Conservation (phyloP, 352 stramenopile species). For the Phytophthora pseudosyringae region DNA sequence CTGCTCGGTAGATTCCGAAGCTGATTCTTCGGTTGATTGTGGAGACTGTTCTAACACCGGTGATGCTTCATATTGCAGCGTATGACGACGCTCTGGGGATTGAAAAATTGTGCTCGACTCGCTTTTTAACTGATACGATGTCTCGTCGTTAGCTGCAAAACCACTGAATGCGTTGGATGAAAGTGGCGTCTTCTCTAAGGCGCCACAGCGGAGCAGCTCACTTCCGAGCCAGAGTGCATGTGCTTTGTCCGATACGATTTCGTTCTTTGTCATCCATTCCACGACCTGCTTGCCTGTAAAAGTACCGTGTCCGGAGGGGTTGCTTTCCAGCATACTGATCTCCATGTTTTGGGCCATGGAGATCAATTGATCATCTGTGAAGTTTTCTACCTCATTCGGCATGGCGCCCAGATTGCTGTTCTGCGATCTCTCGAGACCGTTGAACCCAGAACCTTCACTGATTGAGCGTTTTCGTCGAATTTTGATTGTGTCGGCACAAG, state of each 20-base stretch:
- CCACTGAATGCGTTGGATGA: conserved; percentile 36
- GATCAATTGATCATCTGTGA: conserved; percentile 76
- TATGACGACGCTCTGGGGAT: conserved; percentile 22
- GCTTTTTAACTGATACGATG: conserved; percentile 47
- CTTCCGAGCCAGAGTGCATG: conserved; percentile 80
- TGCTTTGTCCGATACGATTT: conserved; percentile 73
- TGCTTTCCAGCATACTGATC: conserved; percentile 53
- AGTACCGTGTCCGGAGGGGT: conserved; percentile 46
- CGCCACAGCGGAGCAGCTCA: conserved; percentile 68
- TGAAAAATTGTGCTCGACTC: conserved; percentile 47
- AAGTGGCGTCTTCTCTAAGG: conserved; percentile 49
- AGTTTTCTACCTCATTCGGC: conserved; percentile 76
- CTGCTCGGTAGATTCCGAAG: conserved; percentile 14
- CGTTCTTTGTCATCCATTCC: conserved; percentile 79
- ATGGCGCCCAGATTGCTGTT: conserved; percentile 36
- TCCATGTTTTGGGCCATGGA: conserved; percentile 83
- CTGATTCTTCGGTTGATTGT: conserved; percentile 20
- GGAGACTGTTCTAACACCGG: conserved; percentile 20
- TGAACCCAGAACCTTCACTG: conserved; percentile 61
- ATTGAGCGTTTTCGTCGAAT: conserved; percentile 56
- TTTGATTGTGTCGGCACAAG: conserved; percentile 54
- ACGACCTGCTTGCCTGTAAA: conserved; percentile 73
- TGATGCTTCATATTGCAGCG: conserved; percentile 25
- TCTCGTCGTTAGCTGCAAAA: conserved; percentile 41
- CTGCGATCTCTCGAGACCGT: conserved; percentile 27